phyloP scores from a whole-genome alignment of 805 yeast genomes.

The Saturnispora ahearnii region DNA sequence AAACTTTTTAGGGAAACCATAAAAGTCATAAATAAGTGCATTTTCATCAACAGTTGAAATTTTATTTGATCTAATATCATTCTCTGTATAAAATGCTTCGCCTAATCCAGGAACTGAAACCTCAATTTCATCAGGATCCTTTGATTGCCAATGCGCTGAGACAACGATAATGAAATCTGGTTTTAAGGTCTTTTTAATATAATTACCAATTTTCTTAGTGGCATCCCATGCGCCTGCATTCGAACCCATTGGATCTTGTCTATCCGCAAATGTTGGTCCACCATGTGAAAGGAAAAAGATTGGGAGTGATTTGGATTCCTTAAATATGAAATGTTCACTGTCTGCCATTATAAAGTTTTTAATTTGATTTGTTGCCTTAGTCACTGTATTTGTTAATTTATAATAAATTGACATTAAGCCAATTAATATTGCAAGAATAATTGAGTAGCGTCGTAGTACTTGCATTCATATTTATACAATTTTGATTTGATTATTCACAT shows the following conservation, averaged over 20 bases:
- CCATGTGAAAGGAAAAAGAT: conserved; percentile 73
- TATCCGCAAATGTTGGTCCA: conserved; percentile 69
- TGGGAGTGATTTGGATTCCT: conserved; percentile 32
- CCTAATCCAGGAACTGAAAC: conserved; percentile 35
- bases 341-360: conserved; percentile 12
- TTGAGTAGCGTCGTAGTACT: conserved; percentile 1
- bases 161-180: conserved; percentile 61
- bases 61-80: conserved; percentile 13
- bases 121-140: conserved; percentile 34
- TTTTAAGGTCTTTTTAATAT: conserved; percentile 39
- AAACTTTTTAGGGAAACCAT: conserved; percentile 59
- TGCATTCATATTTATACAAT: conserved; percentile 6
- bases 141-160: conserved; percentile 73
- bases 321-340: conserved; percentile 16
- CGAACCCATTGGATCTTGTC: conserved; percentile 40
- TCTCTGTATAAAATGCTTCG: conserved; percentile 14
- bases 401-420: conserved; percentile 15
- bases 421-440: conserved; percentile 8
- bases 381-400: conserved; percentile 8
- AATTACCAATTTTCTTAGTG: conserved; percentile 41
- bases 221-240: conserved; percentile 51
- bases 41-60: conserved; percentile 32
- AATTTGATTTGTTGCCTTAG: conserved; percentile 4
- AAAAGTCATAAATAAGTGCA: conserved; percentile 62
- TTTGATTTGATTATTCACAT: background rate